These are phyloP conservation scores for Dissophora globulifera DNA, from an alignment of 192 early-diverging fungal species.

Conservation along the genomic window DNA sequence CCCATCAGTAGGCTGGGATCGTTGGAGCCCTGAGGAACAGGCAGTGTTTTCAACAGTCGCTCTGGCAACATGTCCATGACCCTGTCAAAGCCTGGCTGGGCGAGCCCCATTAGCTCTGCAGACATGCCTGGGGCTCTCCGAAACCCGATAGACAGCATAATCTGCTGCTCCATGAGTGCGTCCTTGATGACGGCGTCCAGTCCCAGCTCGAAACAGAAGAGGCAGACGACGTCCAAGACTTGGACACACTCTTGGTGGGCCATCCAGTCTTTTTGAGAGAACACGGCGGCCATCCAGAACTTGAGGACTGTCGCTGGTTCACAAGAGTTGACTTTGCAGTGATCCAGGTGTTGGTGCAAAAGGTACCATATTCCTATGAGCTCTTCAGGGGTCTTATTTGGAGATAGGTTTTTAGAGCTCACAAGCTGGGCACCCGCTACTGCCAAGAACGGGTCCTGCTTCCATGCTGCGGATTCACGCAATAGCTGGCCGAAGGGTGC, in stretches of 20 bases:
- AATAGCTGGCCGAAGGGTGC: conserved; percentile 30
- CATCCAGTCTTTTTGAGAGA: conserved; percentile 53
- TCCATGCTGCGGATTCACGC: conserved; percentile 44
- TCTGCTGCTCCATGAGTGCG: conserved; percentile 37
- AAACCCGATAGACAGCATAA: conserved; percentile 42
- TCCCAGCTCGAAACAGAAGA: conserved; percentile 19
- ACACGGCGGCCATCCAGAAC: conserved; percentile 42
- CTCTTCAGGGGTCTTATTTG: not conserved
- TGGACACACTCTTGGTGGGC: conserved; percentile 39
- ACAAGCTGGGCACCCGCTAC: conserved; percentile 1
- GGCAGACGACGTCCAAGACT: conserved; percentile 25
- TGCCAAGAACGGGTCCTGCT: conserved; percentile 53
- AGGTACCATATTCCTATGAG: conserved; percentile 18
- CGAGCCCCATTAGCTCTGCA: conserved; percentile 45
- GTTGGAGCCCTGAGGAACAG: conserved; percentile 47
- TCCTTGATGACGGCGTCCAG: conserved; percentile 29
- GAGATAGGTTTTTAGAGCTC: not conserved
- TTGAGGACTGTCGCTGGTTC: conserved; percentile 1
- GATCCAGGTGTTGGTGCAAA: conserved; percentile 5
- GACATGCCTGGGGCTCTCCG: conserved; percentile 39
- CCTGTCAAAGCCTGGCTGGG: conserved; percentile 37
- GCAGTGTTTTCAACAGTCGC: conserved; percentile 50
- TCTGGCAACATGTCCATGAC: conserved; percentile 50
- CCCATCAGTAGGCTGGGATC: conserved; percentile 61
- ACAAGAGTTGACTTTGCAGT: not conserved